These are phyloP conservation scores for Metschnikowia kofuensis DNA, from an alignment of 805 yeast species.

Conservation along the genomic window DNA sequence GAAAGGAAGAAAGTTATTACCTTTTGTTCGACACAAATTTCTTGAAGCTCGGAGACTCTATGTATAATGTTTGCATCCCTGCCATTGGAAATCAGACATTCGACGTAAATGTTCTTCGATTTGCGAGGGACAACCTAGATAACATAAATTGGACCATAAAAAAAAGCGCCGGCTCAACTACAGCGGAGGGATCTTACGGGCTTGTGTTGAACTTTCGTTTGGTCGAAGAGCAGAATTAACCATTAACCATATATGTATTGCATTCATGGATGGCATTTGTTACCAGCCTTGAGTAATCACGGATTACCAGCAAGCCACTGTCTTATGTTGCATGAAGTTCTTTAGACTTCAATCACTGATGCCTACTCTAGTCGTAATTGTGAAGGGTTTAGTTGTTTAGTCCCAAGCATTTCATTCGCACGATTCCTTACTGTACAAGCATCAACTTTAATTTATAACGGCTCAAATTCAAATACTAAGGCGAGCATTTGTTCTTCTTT, in stretches of 20 bases:
- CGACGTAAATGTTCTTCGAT: constrained; percentile 40
- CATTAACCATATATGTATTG: no score
- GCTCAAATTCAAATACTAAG: no score
- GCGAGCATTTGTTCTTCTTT: no score
- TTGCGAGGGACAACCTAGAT: constrained; percentile 42
- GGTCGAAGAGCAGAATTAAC: constrained; percentile 26
- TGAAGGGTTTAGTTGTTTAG: no score
- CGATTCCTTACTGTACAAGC: no score
- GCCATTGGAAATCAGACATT: constrained; percentile 42
- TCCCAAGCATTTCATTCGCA: no score
- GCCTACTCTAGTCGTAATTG: no score
- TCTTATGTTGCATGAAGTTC: no score
- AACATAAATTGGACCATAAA: constrained; percentile 48
- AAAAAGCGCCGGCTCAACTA: constrained; percentile 32
- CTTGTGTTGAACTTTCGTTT: constrained; percentile 38
- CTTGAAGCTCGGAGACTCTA: constrained; percentile 47
- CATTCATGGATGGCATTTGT: background rate
- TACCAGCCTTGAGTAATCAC: no score
- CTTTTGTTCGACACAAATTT: constrained; percentile 57
- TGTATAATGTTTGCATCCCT: constrained; percentile 53
- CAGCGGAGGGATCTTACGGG: constrained; percentile 31
- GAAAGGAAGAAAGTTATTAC: constrained; percentile 35
- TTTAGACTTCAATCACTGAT: no score
- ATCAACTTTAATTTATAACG: no score
- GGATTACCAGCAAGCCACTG: no score